Evolutionary conservation across 768 basidiomycete species (phyloP).

Genomic region (Boletus insuetus): DNA sequence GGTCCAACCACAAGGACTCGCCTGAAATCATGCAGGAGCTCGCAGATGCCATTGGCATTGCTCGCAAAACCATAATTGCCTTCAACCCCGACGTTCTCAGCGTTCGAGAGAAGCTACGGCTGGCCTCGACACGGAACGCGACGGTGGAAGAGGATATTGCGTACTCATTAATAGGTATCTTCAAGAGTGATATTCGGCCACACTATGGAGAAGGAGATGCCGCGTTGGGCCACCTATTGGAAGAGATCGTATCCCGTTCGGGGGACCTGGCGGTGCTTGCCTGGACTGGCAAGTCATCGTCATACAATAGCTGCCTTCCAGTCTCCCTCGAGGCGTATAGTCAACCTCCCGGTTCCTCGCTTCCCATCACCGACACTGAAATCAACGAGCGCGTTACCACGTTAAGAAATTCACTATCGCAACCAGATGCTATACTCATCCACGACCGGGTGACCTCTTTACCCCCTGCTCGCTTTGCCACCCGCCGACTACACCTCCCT

Average conservation of each 20-base stretch:
- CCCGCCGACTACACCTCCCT: constrained; percentile 1
- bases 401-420: neutral
- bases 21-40: constrained; percentile 10
- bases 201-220: constrained; percentile 6
- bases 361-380: neutral
- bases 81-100: constrained; percentile 8
- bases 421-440: neutral
- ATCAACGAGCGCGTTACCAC: neutral
- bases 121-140: constrained; percentile 10
- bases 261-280: constrained; percentile 6
- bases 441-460: neutral
- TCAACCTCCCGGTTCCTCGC: neutral
- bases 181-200: constrained; percentile 6
- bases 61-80: neutral
- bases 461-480: neutral
- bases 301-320: constrained; percentile 15
- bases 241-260: constrained; percentile 9
- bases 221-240: constrained; percentile 12
- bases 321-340: neutral
- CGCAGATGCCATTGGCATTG: neutral
- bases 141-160: constrained; percentile 8
- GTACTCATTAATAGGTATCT: constrained; percentile 10
- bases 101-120: constrained; percentile 7
- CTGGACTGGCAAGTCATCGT: constrained; percentile 10
- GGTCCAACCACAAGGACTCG: constrained; percentile 8